These are phyloP conservation scores for Thalassiosira exigua DNA, from an alignment of 352 stramenopile species.

Conservation along the genomic window DNA sequence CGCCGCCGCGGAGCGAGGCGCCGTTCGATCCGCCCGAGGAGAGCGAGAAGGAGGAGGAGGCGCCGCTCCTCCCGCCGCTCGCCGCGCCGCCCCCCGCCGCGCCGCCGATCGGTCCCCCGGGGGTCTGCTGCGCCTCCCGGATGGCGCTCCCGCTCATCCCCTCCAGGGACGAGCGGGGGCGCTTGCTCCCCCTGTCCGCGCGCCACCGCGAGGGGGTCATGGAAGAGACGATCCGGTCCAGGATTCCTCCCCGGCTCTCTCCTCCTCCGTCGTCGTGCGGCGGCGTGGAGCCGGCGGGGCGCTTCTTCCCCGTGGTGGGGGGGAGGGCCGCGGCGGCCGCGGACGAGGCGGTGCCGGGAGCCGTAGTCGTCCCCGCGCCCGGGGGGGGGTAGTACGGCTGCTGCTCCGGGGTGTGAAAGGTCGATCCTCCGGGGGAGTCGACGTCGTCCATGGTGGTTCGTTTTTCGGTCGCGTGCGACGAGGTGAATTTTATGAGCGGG, in stretches of 20 bases:
- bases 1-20: slow-evolving; percentile 1
- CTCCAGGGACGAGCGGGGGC: slow-evolving; percentile 28
- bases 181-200: slow-evolving; percentile 1
- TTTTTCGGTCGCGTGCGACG: too few species aligned
- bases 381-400: too few species aligned
- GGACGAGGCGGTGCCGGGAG: slow-evolving; percentile 1
- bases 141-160: slow-evolving; percentile 37
- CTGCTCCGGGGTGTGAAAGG: background rate
- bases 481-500: too few species aligned
- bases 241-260: too few species aligned
- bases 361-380: too few species aligned
- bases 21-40: background rate
- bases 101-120: background rate
- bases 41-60: too few species aligned
- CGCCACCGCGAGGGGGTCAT: background rate
- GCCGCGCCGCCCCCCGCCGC: background rate
- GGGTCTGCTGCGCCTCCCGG: slow-evolving; percentile 17
- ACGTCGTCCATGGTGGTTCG: too few species aligned
- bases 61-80: slow-evolving; percentile 8
- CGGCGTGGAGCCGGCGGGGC: background rate
- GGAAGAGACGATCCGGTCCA: background rate
- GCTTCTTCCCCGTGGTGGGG: background rate
- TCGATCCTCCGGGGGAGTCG: too few species aligned
- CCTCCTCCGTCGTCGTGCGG: slow-evolving; percentile 1
- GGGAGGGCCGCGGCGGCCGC: too few species aligned